Base-by-base conservation (phyloP, 306 rosid genomes). In the Malus fusca region DNA sequence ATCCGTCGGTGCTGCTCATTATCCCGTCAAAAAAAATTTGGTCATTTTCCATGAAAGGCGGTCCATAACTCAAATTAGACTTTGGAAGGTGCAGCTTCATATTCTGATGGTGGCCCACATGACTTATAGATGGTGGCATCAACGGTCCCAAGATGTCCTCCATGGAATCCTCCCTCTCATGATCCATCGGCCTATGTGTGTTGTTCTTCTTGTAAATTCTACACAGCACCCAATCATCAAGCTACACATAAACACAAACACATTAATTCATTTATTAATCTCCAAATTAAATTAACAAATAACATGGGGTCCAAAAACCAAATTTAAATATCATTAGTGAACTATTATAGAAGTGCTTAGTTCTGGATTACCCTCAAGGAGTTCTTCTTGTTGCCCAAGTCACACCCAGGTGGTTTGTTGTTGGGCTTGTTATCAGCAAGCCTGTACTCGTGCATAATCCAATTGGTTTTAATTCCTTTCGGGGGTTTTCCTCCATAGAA, bases 381-480 rank as follows among this genome's bases (percentile, higher is more conserved):
- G 85, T 92, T 95, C 84, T 91, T 94, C 88, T 90, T 95, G 89
- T 82, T 90, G 78, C 80, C 90, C 73, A 88, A 88, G 89, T 85
- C 87, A 77, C 82, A 88, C 0, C 90, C 93, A 22, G 95, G 97
- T 42, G 96, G 97, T 81, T 74, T 86, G 77, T 89, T 88, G 75
- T 73, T 82, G 35, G 90, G 80, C 85, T 88, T 90, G 72, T 81
- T 88, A 23, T 95, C 97, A 31, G 87, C 82, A 11, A 95, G 77
- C 35, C 98, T 81, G 68, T 95, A 95, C 65, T 95, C 98, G 73
- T 95, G 98, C 98, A 95, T 95, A 83, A 95, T 95, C 98, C 98
- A 95, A 58, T 90, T 92, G 74, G 97, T 92, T 83, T 95, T 95
- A 72, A 90, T 85, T 10, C 97, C 98, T 82, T 90, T 88, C 0